Evolutionary conservation across 2,329 filamentous ascomycete genomes (phyloP), one percentile per base, ranked within the genome.

Genomic region (Harringtonia lauricola): DNA sequence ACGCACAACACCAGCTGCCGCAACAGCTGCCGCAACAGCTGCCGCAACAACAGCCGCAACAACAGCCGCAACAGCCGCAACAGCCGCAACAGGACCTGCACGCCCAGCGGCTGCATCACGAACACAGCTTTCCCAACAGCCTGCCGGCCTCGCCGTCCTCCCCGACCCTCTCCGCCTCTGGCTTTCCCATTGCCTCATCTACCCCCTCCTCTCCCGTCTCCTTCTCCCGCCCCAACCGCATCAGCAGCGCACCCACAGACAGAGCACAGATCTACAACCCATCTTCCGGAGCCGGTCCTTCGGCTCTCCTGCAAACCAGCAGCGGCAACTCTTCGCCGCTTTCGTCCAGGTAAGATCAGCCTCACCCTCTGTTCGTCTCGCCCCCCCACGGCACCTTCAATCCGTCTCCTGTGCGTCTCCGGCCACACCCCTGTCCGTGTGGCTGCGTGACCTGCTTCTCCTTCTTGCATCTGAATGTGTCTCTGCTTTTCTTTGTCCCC

Each of bases 301-400:
- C 47, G 43, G 39, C 46, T 41, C 39, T 43, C 2, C 42, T 47
- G 17, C 47, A 45, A 37, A 46, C 31, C 30, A 42, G 42, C 36
- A 29, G 14, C 44, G 41, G 38, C 40, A 42, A 18, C 36, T 30
- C 45, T 13, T 42, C 49, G 24, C 24, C 43, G 38, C 18, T 47
- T 10, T 46, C 51, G 35, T 39, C 52, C 38, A 50, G 54, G 54
- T 55, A 54, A 52, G 53, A 33, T 29, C 33, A 7, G 28, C n/a
- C 30, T 22, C 30, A 38, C 7, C 36, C 14, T 21, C n/a, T 15
- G 18, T 29, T 36, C 34, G 4, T 29, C 28, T 30, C 21, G 36
- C 8, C 39, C 15, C 33, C 35, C 31, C 22, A n/a, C 19, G 13
- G 19, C 28, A 22, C 26, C 15, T 21, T 24, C 21, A 4, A 19